A percentile compares a stretch with the other conserved stretches of the same genome.
Conservation (phyloP, 2,329 filamentous ascomycete genomes). For the Kalaharituber pfeilii region DNA sequence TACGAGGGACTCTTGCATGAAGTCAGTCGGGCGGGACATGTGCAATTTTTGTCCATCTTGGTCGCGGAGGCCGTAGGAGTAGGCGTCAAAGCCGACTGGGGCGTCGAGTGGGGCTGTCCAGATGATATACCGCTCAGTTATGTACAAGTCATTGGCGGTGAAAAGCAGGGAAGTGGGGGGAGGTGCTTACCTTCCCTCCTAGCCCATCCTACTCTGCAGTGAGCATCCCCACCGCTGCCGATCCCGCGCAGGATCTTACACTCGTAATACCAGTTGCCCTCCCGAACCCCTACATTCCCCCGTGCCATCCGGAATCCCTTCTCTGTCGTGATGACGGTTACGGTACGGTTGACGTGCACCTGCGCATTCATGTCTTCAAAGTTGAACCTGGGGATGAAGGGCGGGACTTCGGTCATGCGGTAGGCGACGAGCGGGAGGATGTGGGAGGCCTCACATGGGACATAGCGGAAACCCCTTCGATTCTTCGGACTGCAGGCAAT, state of each 20-base stretch:
- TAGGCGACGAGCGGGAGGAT: conserved; percentile 82
- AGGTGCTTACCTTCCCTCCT: conserved; percentile 39
- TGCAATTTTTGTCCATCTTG: conserved; percentile 80
- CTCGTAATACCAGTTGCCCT: conserved; percentile 89
- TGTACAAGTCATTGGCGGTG: neutral
- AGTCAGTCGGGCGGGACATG: conserved; percentile 82
- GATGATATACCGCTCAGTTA: neutral
- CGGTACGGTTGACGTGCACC: conserved; percentile 63
- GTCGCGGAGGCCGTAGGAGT: conserved; percentile 87
- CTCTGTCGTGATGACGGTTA: conserved; percentile 64
- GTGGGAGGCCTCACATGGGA: conserved; percentile 68
- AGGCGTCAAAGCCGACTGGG: conserved; percentile 73
- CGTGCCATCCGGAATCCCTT: conserved; percentile 86
- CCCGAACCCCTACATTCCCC: conserved; percentile 74
- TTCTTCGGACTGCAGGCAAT: conserved; percentile 35
- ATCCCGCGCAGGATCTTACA: conserved; percentile 73
- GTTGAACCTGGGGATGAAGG: conserved; percentile 69
- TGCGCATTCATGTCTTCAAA: conserved; percentile 81
- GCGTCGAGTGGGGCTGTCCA: conserved; percentile 53
- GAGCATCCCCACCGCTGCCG: conserved; percentile 31
- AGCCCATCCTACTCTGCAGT: conserved; percentile 74
- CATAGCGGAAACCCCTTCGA: conserved; percentile 65
- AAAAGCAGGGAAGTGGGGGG: neutral
- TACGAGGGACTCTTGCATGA: conserved; percentile 48
- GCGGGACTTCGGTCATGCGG: conserved; percentile 69